Percentiles rank a stretch among this genome's conserved stretches.
phyloP scores from a whole-genome alignment of 1,284 basidiomycete species.

The Naganishia albida region DNA sequence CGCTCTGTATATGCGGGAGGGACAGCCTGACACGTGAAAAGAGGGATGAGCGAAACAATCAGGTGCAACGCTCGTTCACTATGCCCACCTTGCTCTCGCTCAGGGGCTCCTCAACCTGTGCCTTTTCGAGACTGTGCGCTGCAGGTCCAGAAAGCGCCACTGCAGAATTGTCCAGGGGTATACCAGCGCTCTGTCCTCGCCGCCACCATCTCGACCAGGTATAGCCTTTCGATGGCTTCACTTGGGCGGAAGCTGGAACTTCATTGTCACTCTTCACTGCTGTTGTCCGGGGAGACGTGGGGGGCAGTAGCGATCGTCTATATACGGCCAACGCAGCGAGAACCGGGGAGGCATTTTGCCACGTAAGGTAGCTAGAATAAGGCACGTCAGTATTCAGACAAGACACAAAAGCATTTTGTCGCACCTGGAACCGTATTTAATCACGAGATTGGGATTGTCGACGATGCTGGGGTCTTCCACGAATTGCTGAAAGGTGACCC shows the following conservation, averaged over 20 bases:
- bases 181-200: constrained; percentile 37
- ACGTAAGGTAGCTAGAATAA: constrained; percentile 54
- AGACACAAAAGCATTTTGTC: constrained; percentile 19
- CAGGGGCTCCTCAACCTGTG: constrained; percentile 38
- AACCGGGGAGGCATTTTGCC: constrained; percentile 57
- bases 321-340: constrained; percentile 57
- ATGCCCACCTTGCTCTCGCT: constrained; percentile 14
- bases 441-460: constrained; percentile 56
- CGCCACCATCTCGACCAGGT: constrained; percentile 52
- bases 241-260: background rate
- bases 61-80: background rate
- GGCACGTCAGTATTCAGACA: constrained; percentile 12
- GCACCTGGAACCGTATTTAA: constrained; percentile 55
- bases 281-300: constrained; percentile 27
- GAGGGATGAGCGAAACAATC: background rate
- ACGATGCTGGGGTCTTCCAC: constrained; percentile 56
- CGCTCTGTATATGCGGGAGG: background rate
- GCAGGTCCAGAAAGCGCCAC: constrained; percentile 4
- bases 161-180: constrained; percentile 20
- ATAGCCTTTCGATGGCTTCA: constrained; percentile 42
- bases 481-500: constrained; percentile 58
- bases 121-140: constrained; percentile 15
- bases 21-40: too few relatives aligned
- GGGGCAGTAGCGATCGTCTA: constrained; percentile 53
- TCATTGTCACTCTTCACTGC: constrained; percentile 27